Base-by-base conservation (phyloP, 1,284 basidiomycete genomes). In the Fomitopsis palustris region DNA sequence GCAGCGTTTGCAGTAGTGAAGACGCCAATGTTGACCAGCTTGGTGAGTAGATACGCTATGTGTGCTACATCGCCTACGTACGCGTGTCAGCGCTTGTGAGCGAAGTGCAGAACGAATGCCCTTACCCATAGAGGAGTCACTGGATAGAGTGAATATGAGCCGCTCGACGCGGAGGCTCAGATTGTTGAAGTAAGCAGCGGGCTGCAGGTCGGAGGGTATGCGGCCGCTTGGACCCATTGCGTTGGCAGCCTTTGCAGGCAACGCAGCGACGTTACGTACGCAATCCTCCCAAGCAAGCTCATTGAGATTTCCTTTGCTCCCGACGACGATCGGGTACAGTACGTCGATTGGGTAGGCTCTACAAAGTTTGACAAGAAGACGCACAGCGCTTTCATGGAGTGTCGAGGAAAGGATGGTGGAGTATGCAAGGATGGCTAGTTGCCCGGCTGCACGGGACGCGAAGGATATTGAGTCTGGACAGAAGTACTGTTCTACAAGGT, bases 231-330 rank as follows among this genome's bases (percentile, higher is more conserved):
- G 76, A 42, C 71, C 76, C 47, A 83, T 69, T 5, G 78, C 77
- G 70, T 94, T 94, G 16, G 89, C 86, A 14, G 89, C 81, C 69
- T 84, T 90, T 12, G 74, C 73, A 29, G 91, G 89, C 4, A 92
- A 73, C 10, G 81, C 77, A 47, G 84, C 73, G 10, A 86, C 59
- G 62, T 81, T 79, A n/a, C 80, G 81, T 21, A 92, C 80, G 64
- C 78, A 83, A 63, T 89, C 85, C 63, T 88, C 87, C 92, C 92
- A 94, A 57, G 72, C 64, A 38, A 81, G 62, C 37, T 70, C 68
- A 55, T 72, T 52, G 31, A 52, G 69, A 61, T 74, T 74, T 54
- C 65, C 64, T 54, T 70, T 66, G 10, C 55, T 62, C 10, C 67
- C 64, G 68, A 82, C 84, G 2, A 87, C 67, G 19, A 80, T 75